Conservation (phyloP, 495 filamentous ascomycete genomes). For the Achaetomiella virescens region DNA sequence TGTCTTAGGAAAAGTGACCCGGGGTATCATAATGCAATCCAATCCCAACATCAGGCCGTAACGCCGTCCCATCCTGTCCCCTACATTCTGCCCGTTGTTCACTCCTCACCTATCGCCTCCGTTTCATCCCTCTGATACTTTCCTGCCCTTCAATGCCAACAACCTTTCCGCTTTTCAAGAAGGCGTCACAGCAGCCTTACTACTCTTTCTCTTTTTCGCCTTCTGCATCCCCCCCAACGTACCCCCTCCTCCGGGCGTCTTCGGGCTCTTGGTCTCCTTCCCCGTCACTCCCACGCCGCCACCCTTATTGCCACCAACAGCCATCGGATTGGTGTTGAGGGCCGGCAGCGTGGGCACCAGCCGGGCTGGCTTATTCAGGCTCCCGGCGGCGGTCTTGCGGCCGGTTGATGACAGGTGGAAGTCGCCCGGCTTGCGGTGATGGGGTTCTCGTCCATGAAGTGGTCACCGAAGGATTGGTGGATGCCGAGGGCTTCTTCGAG, state of each 20-base stretch:
- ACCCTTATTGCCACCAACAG: background rate
- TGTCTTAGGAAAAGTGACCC: too few relatives aligned
- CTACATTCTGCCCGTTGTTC: too few relatives aligned
- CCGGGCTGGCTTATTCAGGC: conserved; percentile 17
- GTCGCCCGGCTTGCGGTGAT: conserved; percentile 76
- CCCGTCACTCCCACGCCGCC: conserved; percentile 1
- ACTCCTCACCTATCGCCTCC: background rate
- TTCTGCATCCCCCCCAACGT: conserved; percentile 32
- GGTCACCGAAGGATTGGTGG: conserved; percentile 58
- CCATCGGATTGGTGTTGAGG: conserved; percentile 27
- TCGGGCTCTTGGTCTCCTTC: conserved; percentile 47
- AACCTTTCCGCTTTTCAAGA: background rate
- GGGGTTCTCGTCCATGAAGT: conserved; percentile 90
- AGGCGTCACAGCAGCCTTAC: conserved; percentile 37
- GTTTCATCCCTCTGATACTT: background rate
- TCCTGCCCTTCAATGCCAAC: too few relatives aligned
- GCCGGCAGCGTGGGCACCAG: conserved; percentile 18
- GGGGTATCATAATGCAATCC: background rate
- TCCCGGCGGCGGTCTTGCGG: conserved; percentile 32
- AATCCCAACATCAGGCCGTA: background rate
- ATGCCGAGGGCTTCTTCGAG: conserved; percentile 64
- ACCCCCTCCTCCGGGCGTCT: conserved; percentile 32
- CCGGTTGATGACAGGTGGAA: conserved; percentile 67
- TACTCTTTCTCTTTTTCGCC: conserved; percentile 57
- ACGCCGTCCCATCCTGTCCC: conserved; percentile 1